phyloP scores from a whole-genome alignment of 352 stramenopile genomes.

The Pythium periplocum region DNA sequence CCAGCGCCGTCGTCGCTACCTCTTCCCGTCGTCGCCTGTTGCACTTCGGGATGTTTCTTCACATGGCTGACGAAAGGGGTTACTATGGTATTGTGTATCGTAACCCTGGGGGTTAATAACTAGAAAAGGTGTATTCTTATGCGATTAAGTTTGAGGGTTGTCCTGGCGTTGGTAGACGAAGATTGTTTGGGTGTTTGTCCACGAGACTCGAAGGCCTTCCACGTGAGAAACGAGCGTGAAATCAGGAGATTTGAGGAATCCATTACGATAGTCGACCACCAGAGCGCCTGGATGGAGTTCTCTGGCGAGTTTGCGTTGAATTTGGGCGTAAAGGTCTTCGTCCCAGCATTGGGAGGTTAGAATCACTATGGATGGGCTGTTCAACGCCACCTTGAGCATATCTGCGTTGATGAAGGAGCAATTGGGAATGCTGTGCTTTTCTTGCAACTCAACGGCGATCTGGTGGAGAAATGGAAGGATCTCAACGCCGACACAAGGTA shows the following conservation, averaged over 20 bases:
- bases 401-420: slow-evolving; percentile 34
- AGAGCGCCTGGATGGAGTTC: slow-evolving; percentile 27
- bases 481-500: slow-evolving; percentile 35
- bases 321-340: slow-evolving; percentile 19
- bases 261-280: slow-evolving; percentile 52
- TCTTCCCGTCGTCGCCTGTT: no score
- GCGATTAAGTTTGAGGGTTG: no score
- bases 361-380: slow-evolving; percentile 26
- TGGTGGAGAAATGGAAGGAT: slow-evolving; percentile 42
- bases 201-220: slow-evolving; percentile 31
- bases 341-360: slow-evolving; percentile 69
- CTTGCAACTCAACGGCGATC: slow-evolving; percentile 13
- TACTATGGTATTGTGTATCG: no score
- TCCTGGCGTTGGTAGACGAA: slow-evolving; percentile 24
- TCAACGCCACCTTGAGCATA: slow-evolving; percentile 32
- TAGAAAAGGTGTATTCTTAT: no score
- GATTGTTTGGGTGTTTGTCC: slow-evolving; percentile 30
- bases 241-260: slow-evolving; percentile 14
- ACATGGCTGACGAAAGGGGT: no score
- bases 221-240: slow-evolving; percentile 26
- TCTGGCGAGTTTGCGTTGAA: slow-evolving; percentile 33
- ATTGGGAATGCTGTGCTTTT: slow-evolving; percentile 2
- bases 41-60: no score
- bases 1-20: no score
- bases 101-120: no score